Evolutionary conservation across 2,329 filamentous ascomycete genomes (phyloP).

Genomic region (Penicillium sp.): DNA sequence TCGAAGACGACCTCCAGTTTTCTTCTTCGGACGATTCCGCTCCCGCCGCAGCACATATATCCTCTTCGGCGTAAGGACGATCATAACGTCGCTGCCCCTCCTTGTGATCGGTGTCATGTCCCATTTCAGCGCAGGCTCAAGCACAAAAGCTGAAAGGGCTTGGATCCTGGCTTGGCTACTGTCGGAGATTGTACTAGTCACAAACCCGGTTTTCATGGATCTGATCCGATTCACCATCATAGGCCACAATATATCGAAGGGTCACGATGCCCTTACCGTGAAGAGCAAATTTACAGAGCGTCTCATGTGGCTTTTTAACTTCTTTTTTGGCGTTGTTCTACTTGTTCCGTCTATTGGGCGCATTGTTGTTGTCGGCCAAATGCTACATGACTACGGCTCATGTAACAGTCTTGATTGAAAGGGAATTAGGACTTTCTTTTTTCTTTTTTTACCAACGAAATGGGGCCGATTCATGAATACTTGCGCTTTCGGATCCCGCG

Average conservation of each 20-base stretch:
- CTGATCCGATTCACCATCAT: background rate
- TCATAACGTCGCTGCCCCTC: background rate
- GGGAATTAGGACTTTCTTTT: too few relatives aligned
- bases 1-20: too few relatives aligned
- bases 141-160: constrained; percentile 27
- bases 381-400: constrained; percentile 30
- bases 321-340: too few relatives aligned
- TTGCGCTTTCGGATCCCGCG: too few relatives aligned
- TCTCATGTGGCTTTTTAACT: background rate
- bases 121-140: constrained; percentile 26
- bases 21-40: too few relatives aligned
- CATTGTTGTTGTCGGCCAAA: constrained; percentile 33
- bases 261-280: too few relatives aligned
- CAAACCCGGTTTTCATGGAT: background rate
- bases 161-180: constrained; percentile 32
- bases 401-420: background rate
- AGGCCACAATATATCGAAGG: background rate
- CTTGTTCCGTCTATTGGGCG: constrained; percentile 27
- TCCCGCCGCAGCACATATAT: too few relatives aligned
- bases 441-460: too few relatives aligned
- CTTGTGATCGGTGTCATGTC: constrained; percentile 29
- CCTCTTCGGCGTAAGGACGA: too few relatives aligned
- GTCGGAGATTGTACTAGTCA: background rate
- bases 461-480: too few relatives aligned
- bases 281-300: background rate